These are phyloP conservation scores for Corymbia citriodora DNA, from an alignment of 441 rosid species.

Conservation along the genomic window DNA sequence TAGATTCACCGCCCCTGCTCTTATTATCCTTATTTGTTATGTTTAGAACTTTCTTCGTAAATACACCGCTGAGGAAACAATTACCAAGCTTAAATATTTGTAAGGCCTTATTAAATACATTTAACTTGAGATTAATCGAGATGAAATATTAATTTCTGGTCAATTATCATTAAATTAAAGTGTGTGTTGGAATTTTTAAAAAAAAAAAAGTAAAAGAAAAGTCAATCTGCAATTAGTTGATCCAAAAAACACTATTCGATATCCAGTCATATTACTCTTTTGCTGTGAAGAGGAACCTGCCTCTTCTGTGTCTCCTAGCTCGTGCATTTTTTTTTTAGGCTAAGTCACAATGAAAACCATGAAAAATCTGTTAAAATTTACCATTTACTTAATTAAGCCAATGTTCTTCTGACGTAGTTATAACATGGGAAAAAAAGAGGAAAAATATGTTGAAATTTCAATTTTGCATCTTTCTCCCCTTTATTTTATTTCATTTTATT, in stretches of 20 bases:
- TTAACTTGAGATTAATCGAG: not conserved
- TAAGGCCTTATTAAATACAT: too few species aligned
- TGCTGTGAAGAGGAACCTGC: not conserved
- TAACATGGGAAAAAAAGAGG: not conserved
- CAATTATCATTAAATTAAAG: not conserved
- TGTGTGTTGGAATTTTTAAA: not conserved
- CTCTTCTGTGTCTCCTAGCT: not conserved
- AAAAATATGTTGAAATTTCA: not conserved
- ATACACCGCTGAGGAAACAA: not conserved
- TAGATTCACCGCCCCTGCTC: not conserved
- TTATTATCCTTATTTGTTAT: too few species aligned
- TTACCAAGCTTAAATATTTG: not conserved
- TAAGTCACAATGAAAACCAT: not conserved
- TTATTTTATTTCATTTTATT: too few species aligned
- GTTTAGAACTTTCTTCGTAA: not conserved
- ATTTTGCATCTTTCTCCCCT: not conserved
- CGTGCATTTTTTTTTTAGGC: not conserved
- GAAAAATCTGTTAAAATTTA: not conserved
- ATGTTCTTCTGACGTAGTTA: not conserved
- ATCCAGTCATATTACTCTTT: not conserved
- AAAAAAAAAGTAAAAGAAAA: not conserved
- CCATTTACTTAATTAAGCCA: not conserved
- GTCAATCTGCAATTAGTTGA: not conserved
- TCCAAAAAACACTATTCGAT: not conserved
- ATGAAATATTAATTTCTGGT: not conserved